These are phyloP conservation scores for Xerophyta viscosa DNA, from an alignment of 106 monocot species.

Conservation along the genomic window DNA sequence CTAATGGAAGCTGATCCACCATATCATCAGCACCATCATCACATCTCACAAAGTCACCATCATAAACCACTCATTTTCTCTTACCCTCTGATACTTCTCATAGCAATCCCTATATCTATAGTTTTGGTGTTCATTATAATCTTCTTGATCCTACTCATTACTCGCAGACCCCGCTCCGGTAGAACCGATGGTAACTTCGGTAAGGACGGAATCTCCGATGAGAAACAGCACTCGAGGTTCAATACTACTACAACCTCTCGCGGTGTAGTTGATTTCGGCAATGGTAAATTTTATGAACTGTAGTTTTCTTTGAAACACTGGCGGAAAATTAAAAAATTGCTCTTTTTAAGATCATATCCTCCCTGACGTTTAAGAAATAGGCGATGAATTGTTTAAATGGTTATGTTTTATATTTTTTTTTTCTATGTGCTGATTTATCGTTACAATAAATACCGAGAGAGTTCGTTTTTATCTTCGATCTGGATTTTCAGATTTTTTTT, in stretches of 20 bases:
- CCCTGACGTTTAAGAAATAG: too few species aligned
- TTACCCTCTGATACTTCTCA: background rate
- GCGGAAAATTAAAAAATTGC: too few species aligned
- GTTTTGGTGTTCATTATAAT: background rate
- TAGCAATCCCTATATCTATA: background rate
- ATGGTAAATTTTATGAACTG: background rate
- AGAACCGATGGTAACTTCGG: background rate
- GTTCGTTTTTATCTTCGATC: too few species aligned
- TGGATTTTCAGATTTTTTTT: too few species aligned
- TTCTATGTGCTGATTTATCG: too few species aligned
- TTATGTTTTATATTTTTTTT: too few species aligned
- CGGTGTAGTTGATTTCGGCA: background rate
- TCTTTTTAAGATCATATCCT: too few species aligned
- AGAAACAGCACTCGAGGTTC: background rate
- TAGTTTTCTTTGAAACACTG: too few species aligned
- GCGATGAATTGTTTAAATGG: too few species aligned
- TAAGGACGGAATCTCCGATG: background rate
- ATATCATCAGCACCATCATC: too few species aligned
- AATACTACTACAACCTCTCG: background rate
- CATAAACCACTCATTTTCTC: background rate
- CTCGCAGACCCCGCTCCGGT: background rate
- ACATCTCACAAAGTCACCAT: background rate
- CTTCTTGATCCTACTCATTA: background rate
- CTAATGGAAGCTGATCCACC: too few species aligned
- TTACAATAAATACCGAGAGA: too few species aligned